A percentile compares a stretch with the other conserved stretches of the same genome.
Evolutionary conservation across 305 asterid genomes (phyloP).

Genomic region (Ilex paraguariensis): DNA sequence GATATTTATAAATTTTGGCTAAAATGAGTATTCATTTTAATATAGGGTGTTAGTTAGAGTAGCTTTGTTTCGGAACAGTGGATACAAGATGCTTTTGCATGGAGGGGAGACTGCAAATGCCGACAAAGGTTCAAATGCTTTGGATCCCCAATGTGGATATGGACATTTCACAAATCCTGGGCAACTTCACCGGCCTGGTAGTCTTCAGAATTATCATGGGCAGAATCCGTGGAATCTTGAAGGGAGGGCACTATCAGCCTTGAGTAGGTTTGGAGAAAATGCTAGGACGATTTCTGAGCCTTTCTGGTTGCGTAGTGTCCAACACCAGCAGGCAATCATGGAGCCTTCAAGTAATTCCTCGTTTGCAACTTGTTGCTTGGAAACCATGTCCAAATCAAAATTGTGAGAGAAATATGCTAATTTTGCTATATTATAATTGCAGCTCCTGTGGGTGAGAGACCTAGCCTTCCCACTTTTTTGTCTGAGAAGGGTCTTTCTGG

Average conservation of each 20-base stretch:
- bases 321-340: slow-evolving; percentile 58
- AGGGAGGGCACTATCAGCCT: slow-evolving; percentile 90
- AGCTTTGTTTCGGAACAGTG: slow-evolving; percentile 51
- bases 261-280: slow-evolving; percentile 72
- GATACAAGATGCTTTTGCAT: slow-evolving; percentile 88
- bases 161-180: slow-evolving; percentile 27
- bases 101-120: slow-evolving; percentile 73
- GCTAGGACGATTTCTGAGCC: slow-evolving; percentile 69
- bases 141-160: slow-evolving; percentile 24
- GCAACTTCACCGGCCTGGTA: slow-evolving; percentile 32
- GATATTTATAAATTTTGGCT: slow-evolving; percentile 2
- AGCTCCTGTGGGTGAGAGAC: slow-evolving; percentile 37
- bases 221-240: slow-evolving; percentile 54
- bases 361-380: background rate
- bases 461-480: slow-evolving; percentile 57
- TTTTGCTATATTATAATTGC: slow-evolving; percentile 14
- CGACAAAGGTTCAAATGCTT: slow-evolving; percentile 27
- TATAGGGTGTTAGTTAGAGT: slow-evolving; percentile 69
- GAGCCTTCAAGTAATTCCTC: slow-evolving; percentile 54
- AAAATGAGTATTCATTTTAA: slow-evolving; percentile 6
- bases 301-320: slow-evolving; percentile 71
- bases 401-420: slow-evolving; percentile 5
- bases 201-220: slow-evolving; percentile 29
- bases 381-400: background rate
- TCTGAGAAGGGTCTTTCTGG: slow-evolving; percentile 74